Conservation (phyloP, 768 basidiomycete genomes). For the Kwoniella sp. region DNA sequence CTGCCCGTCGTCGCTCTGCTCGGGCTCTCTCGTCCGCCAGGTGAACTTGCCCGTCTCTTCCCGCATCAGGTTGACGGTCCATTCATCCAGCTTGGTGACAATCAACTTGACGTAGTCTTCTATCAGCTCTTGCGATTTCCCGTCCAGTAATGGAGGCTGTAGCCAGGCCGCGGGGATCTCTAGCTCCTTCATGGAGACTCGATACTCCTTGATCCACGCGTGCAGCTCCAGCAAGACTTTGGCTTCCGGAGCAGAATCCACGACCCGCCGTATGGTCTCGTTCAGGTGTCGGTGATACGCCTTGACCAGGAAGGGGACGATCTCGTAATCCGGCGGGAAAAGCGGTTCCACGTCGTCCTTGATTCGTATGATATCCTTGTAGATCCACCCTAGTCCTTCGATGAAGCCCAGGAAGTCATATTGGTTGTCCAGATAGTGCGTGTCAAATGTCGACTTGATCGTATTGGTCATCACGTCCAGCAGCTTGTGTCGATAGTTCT, state of each 20-base stretch:
- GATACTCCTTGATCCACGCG: conserved; percentile 94
- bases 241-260: conserved; percentile 77
- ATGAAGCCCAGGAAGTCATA: conserved; percentile 69
- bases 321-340: conserved; percentile 89
- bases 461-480: conserved; percentile 73
- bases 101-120: conserved; percentile 94
- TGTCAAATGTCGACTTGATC: conserved; percentile 66
- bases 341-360: conserved; percentile 82
- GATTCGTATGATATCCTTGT: conserved; percentile 89
- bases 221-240: conserved; percentile 76
- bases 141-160: conserved; percentile 86
- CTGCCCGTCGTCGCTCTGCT: conserved; percentile 78
- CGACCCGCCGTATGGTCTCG: conserved; percentile 64
- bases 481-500: conserved; percentile 90
- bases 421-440: conserved; percentile 61
- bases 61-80: conserved; percentile 89
- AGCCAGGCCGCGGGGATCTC: conserved; percentile 73
- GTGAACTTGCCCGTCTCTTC: conserved; percentile 81
- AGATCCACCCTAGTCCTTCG: conserved; percentile 78
- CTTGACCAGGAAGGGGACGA: conserved; percentile 73
- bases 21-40: conserved; percentile 76
- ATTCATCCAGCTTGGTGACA: conserved; percentile 91
- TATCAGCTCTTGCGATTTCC: conserved; percentile 86
- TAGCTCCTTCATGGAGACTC: conserved; percentile 89
- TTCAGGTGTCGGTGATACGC: conserved; percentile 87